Conservation (phyloP, 768 basidiomycete genomes). For the Naematelia encephala region DNA sequence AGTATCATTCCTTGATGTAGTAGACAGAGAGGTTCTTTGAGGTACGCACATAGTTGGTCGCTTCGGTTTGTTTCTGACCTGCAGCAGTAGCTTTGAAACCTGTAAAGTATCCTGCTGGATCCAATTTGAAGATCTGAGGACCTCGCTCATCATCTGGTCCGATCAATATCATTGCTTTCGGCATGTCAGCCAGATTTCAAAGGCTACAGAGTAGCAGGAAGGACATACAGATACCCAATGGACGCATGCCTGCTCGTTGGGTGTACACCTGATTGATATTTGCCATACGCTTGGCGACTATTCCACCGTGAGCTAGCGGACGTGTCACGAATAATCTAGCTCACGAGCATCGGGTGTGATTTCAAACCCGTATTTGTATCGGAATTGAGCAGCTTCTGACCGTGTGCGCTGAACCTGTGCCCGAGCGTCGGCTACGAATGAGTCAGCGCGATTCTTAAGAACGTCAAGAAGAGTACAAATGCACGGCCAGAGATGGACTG, state of each 20-base stretch:
- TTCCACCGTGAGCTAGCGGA: background rate
- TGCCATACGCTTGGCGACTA: slow-evolving; percentile 80
- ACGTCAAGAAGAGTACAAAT: too few relatives aligned
- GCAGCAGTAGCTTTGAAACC: slow-evolving; percentile 96
- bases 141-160: slow-evolving; percentile 86
- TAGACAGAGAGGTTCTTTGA: too few relatives aligned
- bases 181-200: slow-evolving; percentile 44
- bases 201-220: background rate
- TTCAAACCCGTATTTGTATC: slow-evolving; percentile 97
- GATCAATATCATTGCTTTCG: slow-evolving; percentile 90
- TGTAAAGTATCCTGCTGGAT: slow-evolving; percentile 97
- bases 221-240: slow-evolving; percentile 81
- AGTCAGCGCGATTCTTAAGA: slow-evolving; percentile 6
- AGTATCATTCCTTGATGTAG: background rate
- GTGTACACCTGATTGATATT: slow-evolving; percentile 99
- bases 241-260: slow-evolving; percentile 94
- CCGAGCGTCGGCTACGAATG: slow-evolving; percentile 74
- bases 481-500: too few relatives aligned
- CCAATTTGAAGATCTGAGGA: slow-evolving; percentile 97
- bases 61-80: slow-evolving; percentile 92
- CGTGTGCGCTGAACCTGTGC: slow-evolving; percentile 83
- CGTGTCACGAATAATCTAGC: slow-evolving; percentile 2
- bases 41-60: slow-evolving; percentile 72
- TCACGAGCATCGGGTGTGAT: slow-evolving; percentile 86
- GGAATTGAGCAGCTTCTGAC: slow-evolving; percentile 82